Evolutionary conservation across 148 eudicot genomes (phyloP).

Genomic region (Simmondsia chinensis): DNA sequence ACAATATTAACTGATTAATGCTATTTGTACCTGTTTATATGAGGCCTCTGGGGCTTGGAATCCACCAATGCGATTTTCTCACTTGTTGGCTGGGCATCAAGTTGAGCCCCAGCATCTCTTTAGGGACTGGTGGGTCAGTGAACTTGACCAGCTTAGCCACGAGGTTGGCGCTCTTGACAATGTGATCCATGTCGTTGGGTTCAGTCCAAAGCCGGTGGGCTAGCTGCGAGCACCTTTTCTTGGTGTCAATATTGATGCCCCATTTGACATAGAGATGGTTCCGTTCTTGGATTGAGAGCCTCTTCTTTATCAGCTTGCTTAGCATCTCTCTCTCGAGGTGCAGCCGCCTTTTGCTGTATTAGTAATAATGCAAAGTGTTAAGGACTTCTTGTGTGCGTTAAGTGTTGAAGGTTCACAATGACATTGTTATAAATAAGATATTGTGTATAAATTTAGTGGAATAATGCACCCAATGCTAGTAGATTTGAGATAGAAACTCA

Average conservation of each 20-base stretch:
- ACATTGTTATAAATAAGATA: too few species aligned
- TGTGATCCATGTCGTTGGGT: conserved; percentile 47
- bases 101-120: conserved; percentile 77
- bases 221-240: conserved; percentile 59
- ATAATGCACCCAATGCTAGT: too few species aligned
- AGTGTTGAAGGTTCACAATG: neutral
- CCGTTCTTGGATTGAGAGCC: conserved; percentile 52
- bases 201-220: conserved; percentile 56
- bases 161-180: conserved; percentile 57
- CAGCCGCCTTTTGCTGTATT: conserved; percentile 52
- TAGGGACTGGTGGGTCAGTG: conserved; percentile 43
- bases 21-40: conserved; percentile 9
- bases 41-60: conserved; percentile 24
- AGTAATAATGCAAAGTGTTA: neutral
- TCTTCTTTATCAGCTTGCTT: conserved; percentile 62
- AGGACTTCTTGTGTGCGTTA: neutral
- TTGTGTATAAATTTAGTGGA: too few species aligned
- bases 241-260: conserved; percentile 64
- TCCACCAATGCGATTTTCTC: conserved; percentile 42
- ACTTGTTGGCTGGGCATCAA: conserved; percentile 37
- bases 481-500: too few species aligned
- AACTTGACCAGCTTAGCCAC: conserved; percentile 66
- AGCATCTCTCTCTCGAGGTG: conserved; percentile 69
- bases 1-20: conserved; percentile 14
- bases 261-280: conserved; percentile 50